A percentile compares a stretch with the other conserved stretches of the same genome.
Evolutionary conservation across 2,329 filamentous ascomycete species (phyloP).

Genomic region (Penicillium thymicola): DNA sequence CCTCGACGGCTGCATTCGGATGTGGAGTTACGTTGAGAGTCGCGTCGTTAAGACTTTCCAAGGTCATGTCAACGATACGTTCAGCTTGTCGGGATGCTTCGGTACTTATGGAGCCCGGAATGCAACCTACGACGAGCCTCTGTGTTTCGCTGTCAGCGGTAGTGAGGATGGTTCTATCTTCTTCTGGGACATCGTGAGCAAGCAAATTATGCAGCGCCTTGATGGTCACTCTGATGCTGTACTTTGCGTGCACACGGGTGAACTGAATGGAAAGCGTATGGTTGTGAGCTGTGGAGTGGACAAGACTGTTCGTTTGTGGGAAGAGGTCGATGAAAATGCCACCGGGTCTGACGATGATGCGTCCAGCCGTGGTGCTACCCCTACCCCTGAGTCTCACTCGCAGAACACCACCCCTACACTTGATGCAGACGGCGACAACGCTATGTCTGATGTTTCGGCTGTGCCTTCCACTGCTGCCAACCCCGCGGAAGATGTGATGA

Average conservation of each 20-base stretch:
- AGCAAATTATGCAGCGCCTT: slow-evolving; percentile 71
- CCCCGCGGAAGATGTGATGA: slow-evolving; percentile 16
- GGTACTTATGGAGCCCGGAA: slow-evolving; percentile 57
- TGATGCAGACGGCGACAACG: slow-evolving; percentile 16
- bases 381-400: background rate
- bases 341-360: background rate
- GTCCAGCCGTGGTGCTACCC: background rate
- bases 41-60: slow-evolving; percentile 96
- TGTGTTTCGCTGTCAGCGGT: slow-evolving; percentile 69
- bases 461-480: slow-evolving; percentile 11
- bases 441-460: slow-evolving; percentile 17
- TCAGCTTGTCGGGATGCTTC: slow-evolving; percentile 81
- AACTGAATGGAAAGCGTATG: slow-evolving; percentile 45
- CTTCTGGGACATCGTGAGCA: slow-evolving; percentile 86
- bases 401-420: slow-evolving; percentile 1
- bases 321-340: slow-evolving; percentile 36
- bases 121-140: slow-evolving; percentile 31
- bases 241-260: slow-evolving; percentile 58
- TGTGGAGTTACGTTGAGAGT: slow-evolving; percentile 94
- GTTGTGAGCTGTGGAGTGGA: slow-evolving; percentile 64
- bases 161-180: slow-evolving; percentile 84
- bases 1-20: slow-evolving; percentile 79
- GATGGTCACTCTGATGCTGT: slow-evolving; percentile 58
- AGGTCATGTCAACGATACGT: slow-evolving; percentile 80
- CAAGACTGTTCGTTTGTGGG: slow-evolving; percentile 61